Evolutionary conservation across 129 eudicot species (phyloP).

Genomic region (Helichrysum umbraculigerum): DNA sequence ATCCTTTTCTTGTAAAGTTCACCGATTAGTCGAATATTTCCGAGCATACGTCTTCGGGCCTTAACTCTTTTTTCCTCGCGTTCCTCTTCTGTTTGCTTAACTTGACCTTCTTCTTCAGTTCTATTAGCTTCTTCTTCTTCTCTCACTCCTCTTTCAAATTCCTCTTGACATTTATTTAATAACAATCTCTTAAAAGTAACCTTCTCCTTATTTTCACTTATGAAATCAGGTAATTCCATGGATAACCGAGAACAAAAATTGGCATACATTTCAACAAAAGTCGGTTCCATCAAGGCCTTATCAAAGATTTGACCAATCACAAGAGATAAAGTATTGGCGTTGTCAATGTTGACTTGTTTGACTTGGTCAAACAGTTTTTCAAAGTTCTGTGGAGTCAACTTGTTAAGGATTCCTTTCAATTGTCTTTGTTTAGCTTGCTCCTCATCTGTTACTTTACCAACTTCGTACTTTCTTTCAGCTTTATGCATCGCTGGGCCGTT

Average conservation of each 20-base stretch:
- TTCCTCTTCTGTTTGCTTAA: constrained; percentile 58
- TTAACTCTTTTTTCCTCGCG: constrained; percentile 78
- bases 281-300: constrained; percentile 92
- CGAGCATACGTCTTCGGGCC: constrained; percentile 84
- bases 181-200: constrained; percentile 82
- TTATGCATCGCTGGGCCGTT: constrained; percentile 72
- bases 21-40: constrained; percentile 90
- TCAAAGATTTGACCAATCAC: constrained; percentile 81
- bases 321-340: constrained; percentile 55
- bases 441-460: constrained; percentile 83
- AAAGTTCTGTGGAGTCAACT: constrained; percentile 93
- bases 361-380: constrained; percentile 94
- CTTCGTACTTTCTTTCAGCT: constrained; percentile 82
- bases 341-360: constrained; percentile 78
- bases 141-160: constrained; percentile 87
- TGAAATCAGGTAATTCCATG: constrained; percentile 75
- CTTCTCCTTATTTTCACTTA: constrained; percentile 55
- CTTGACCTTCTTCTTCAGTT: constrained; percentile 77
- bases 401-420: constrained; percentile 72
- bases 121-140: constrained; percentile 85
- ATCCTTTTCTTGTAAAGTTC: constrained; percentile 85
- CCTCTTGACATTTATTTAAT: constrained; percentile 88
- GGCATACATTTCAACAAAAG: constrained; percentile 97
- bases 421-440: constrained; percentile 84
- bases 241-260: constrained; percentile 74